Evolutionary conservation across 345 rosid species (phyloP).

Genomic region (Nasturtium officinale): DNA sequence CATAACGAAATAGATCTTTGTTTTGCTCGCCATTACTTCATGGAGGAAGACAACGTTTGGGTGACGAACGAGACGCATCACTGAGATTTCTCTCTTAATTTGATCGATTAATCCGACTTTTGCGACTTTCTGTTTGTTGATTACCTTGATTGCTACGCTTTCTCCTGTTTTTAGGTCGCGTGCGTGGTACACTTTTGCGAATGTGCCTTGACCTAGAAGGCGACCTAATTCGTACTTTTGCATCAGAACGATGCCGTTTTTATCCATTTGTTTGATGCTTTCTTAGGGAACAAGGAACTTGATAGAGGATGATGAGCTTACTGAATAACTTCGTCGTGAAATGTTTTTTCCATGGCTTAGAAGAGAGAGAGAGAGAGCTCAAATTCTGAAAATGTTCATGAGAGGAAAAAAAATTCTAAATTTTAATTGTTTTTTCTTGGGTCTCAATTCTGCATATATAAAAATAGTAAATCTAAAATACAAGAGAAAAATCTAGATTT

Average conservation of each 20-base stretch:
- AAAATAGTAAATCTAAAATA: slow-evolving; percentile 29
- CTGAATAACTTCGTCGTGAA: slow-evolving; percentile 5
- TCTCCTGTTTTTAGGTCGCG: slow-evolving; percentile 61
- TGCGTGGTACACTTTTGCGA: slow-evolving; percentile 81
- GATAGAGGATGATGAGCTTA: slow-evolving; percentile 15
- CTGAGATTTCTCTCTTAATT: slow-evolving; percentile 84
- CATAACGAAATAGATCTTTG: slow-evolving; percentile 79
- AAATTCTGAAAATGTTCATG: slow-evolving; percentile 26
- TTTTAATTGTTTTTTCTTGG: neutral
- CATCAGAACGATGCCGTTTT: slow-evolving; percentile 61
- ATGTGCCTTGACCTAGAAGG: slow-evolving; percentile 83
- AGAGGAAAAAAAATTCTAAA: neutral
- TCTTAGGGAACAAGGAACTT: slow-evolving; percentile 17
- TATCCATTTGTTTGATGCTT: slow-evolving; percentile 52
- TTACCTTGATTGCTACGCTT: slow-evolving; percentile 72
- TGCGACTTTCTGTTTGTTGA: slow-evolving; percentile 70
- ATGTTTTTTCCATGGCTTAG: slow-evolving; percentile 10
- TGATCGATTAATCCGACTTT: slow-evolving; percentile 70
- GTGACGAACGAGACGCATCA: slow-evolving; percentile 78
- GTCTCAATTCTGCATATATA: slow-evolving; percentile 15
- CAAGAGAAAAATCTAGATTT: slow-evolving; percentile 2
- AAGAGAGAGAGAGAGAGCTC: slow-evolving; percentile 9
- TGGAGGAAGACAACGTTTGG: slow-evolving; percentile 74
- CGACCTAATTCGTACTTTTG: slow-evolving; percentile 70
- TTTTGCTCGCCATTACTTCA: slow-evolving; percentile 90